Conservation (phyloP, 257 asterid species). For the Penstemon barbatus region DNA sequence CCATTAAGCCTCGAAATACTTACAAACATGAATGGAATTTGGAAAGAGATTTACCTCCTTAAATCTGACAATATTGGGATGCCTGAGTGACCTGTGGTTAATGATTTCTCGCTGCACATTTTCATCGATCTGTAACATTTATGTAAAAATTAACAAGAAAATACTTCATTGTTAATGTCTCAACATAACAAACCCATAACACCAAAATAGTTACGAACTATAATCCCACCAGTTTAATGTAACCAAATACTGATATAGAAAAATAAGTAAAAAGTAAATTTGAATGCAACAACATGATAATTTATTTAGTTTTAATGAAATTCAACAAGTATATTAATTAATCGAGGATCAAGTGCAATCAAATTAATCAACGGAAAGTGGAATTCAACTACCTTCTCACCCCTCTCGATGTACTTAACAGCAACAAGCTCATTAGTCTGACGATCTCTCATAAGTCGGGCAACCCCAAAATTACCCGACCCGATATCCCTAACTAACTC, state of each 20-base stretch:
- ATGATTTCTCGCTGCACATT: slow-evolving; percentile 92
- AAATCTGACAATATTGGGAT: slow-evolving; percentile 86
- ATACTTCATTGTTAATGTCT: too few relatives aligned
- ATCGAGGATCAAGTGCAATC: too few relatives aligned
- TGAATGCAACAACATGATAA: too few relatives aligned
- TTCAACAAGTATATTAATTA: too few relatives aligned
- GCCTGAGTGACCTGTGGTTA: slow-evolving; percentile 90
- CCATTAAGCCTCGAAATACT: slow-evolving; percentile 15
- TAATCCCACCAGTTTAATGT: too few relatives aligned
- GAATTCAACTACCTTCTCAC: slow-evolving; percentile 69
- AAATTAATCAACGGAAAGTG: neutral
- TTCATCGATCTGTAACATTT: slow-evolving; percentile 69
- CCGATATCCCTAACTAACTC: slow-evolving; percentile 93
- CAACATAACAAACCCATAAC: too few relatives aligned
- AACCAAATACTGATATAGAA: too few relatives aligned
- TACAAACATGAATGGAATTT: neutral
- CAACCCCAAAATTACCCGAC: slow-evolving; percentile 97
- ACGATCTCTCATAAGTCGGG: slow-evolving; percentile 90
- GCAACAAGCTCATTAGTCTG: slow-evolving; percentile 89
- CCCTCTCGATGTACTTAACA: slow-evolving; percentile 97
- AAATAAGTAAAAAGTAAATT: too few relatives aligned
- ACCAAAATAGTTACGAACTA: too few relatives aligned
- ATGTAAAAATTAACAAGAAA: slow-evolving; percentile 6
- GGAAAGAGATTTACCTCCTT: slow-evolving; percentile 58
- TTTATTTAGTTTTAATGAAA: too few relatives aligned